phyloP scores from a whole-genome alignment of 306 rosid genomes.

The Purshia tridentata region DNA sequence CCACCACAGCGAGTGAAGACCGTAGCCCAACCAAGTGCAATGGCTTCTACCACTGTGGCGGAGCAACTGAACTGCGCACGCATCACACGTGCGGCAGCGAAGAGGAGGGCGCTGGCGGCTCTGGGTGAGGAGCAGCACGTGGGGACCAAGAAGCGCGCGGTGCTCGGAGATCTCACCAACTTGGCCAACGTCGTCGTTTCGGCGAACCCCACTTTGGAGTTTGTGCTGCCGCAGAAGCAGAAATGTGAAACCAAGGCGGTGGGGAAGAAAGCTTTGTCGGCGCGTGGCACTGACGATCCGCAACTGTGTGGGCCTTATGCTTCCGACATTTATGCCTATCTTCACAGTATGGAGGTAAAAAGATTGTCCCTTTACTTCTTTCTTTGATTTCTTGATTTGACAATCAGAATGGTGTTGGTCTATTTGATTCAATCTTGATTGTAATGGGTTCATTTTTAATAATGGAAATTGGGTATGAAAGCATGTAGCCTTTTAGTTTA shows the following conservation, averaged over 20 bases:
- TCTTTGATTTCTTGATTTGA: neutral
- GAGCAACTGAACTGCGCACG: constrained; percentile 29
- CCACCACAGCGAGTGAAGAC: neutral
- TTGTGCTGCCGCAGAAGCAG: constrained; percentile 19
- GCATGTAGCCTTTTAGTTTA: neutral
- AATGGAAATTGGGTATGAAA: neutral
- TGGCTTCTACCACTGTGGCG: constrained; percentile 20
- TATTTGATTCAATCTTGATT: neutral
- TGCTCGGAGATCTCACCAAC: constrained; percentile 62
- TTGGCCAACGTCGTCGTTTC: constrained; percentile 22
- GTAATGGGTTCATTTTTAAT: neutral
- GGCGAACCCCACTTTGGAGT: neutral
- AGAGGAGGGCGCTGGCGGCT: constrained; percentile 59
- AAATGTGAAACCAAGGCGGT: constrained; percentile 18
- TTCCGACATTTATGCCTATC: constrained; percentile 71
- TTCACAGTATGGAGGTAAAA: constrained; percentile 65
- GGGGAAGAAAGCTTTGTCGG: constrained; percentile 1
- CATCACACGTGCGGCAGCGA: constrained; percentile 58
- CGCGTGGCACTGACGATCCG: constrained; percentile 41
- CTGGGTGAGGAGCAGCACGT: constrained; percentile 30
- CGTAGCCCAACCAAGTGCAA: neutral
- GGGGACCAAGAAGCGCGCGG: constrained; percentile 59
- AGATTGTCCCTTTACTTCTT: neutral
- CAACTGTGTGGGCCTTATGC: constrained; percentile 56
- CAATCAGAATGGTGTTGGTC: neutral